Conservation (phyloP, 352 stramenopile species). For the Phytophthora agathidicida region DNA sequence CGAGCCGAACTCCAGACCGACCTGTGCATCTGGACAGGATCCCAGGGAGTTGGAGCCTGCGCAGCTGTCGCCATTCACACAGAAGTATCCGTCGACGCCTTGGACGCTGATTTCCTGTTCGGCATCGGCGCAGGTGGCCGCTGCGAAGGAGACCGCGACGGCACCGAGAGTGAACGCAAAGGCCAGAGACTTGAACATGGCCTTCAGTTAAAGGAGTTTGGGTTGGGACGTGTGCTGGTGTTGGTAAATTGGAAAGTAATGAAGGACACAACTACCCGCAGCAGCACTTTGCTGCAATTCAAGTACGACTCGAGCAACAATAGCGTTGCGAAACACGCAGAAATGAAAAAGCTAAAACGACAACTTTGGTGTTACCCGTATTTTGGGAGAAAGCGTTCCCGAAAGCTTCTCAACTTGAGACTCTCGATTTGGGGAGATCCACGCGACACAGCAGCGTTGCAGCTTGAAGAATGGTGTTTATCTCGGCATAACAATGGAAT, state of each 20-base stretch:
- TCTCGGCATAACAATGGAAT: too few relatives aligned
- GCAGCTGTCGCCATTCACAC: conserved; percentile 21
- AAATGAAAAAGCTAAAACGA: too few relatives aligned
- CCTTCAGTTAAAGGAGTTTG: not conserved
- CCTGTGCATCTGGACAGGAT: conserved; percentile 12
- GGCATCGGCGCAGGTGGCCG: conserved; percentile 7
- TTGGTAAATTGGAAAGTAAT: not conserved
- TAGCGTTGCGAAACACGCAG: too few relatives aligned
- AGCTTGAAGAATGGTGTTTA: too few relatives aligned
- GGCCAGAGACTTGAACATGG: conserved; percentile 11
- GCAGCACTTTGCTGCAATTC: too few relatives aligned
- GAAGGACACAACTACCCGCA: too few relatives aligned
- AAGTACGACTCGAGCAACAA: too few relatives aligned
- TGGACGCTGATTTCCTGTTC: conserved; percentile 33
- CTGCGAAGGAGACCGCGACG: not conserved
- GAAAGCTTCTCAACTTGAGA: too few relatives aligned
- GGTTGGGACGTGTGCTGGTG: not conserved
- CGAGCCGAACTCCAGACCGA: conserved; percentile 24
- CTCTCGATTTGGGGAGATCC: too few relatives aligned
- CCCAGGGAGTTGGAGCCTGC: conserved; percentile 6
- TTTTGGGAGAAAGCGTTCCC: too few relatives aligned
- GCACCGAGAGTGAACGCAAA: conserved; percentile 4
- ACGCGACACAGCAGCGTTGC: too few relatives aligned
- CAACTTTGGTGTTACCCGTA: too few relatives aligned
- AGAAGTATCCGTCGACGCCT: conserved; percentile 26